phyloP scores from a whole-genome alignment of 2,329 filamentous ascomycete species.

The Fusarium sp. region DNA sequence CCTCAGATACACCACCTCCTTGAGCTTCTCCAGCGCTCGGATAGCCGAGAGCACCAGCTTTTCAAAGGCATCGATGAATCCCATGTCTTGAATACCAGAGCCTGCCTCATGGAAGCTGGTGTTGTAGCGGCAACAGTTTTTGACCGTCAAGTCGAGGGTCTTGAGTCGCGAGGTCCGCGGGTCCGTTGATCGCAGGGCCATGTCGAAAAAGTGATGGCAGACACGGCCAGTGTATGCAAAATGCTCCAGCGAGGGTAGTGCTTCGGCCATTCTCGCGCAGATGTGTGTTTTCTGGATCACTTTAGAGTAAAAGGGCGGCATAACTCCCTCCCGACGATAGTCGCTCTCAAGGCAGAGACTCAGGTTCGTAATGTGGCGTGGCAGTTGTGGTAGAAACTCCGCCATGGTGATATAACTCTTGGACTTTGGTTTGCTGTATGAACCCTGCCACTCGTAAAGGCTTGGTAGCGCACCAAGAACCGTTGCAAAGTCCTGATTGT shows the following conservation, averaged over 20 bases:
- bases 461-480: constrained; percentile 71
- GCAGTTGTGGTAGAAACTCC: constrained; percentile 66
- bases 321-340: constrained; percentile 70
- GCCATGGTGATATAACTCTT: constrained; percentile 78
- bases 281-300: constrained; percentile 69
- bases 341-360: constrained; percentile 77
- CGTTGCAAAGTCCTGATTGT: constrained; percentile 67
- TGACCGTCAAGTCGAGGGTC: constrained; percentile 76
- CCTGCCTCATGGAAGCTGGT: constrained; percentile 68
- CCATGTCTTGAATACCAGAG: constrained; percentile 75
- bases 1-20: constrained; percentile 69
- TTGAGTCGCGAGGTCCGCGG: constrained; percentile 63
- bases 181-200: constrained; percentile 60
- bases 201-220: constrained; percentile 73
- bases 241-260: constrained; percentile 70
- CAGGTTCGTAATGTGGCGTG: constrained; percentile 67
- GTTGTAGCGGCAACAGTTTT: constrained; percentile 73
- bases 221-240: constrained; percentile 77
- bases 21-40: constrained; percentile 65
- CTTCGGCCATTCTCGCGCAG: constrained; percentile 69
- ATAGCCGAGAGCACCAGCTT: constrained; percentile 71
- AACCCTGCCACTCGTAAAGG: constrained; percentile 69
- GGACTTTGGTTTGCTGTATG: constrained; percentile 75
- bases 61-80: constrained; percentile 77
- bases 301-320: constrained; percentile 69